Evolutionary conservation across 805 yeast species (phyloP).

Genomic region (Myxozyma neglecta): DNA sequence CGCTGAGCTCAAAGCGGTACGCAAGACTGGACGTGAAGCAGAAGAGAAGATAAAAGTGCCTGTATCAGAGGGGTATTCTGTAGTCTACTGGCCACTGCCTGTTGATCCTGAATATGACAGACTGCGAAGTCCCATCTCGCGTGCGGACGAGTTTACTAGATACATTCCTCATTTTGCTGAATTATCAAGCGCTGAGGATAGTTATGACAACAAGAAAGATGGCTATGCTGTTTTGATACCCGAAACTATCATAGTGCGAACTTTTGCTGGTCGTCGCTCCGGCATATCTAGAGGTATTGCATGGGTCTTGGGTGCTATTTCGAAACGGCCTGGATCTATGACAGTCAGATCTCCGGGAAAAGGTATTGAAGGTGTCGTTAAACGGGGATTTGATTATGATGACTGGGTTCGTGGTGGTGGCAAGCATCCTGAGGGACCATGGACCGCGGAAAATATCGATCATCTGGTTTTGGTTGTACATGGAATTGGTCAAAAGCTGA

Average conservation of each 20-base stretch:
- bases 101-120: slow-evolving; percentile 5
- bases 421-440: slow-evolving; percentile 13
- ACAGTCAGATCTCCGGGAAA: slow-evolving; percentile 16
- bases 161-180: slow-evolving; percentile 15
- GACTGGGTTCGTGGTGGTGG: slow-evolving; percentile 33
- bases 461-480: slow-evolving; percentile 81
- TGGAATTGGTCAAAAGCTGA: slow-evolving; percentile 91
- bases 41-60: slow-evolving; percentile 31
- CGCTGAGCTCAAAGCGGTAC: slow-evolving; percentile 30
- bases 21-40: slow-evolving; percentile 29
- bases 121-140: neutral
- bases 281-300: slow-evolving; percentile 19
- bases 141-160: slow-evolving; percentile 13
- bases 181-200: slow-evolving; percentile 6
- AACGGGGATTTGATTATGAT: slow-evolving; percentile 39
- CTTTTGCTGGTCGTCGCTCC: slow-evolving; percentile 24
- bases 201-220: slow-evolving; percentile 14
- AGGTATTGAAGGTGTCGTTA: slow-evolving; percentile 30
- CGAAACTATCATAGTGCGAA: slow-evolving; percentile 18
- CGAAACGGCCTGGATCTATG: slow-evolving; percentile 18
- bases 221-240: slow-evolving; percentile 25
- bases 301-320: slow-evolving; percentile 25
- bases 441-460: slow-evolving; percentile 40
- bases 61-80: slow-evolving; percentile 18
- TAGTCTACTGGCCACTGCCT: slow-evolving; percentile 28